Evolutionary conservation across 2,329 filamentous ascomycete species (phyloP).

Genomic region (Ploettnerulaceae sp.): DNA sequence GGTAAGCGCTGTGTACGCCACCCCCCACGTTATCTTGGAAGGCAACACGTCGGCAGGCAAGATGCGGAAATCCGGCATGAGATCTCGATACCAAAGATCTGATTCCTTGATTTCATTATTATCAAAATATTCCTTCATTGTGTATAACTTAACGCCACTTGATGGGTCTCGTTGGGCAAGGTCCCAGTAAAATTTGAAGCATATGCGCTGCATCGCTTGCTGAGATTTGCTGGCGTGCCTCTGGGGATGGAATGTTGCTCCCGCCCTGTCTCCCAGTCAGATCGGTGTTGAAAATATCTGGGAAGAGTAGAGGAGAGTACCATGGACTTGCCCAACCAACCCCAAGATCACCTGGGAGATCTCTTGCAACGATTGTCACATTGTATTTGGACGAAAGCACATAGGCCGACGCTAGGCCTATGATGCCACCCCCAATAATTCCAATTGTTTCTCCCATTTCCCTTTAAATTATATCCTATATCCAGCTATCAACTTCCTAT

Average conservation of each 20-base stretch:
- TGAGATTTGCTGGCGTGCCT: conserved; percentile 7
- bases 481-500: too few species aligned
- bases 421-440: conserved; percentile 27
- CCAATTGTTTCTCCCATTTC: conserved; percentile 17
- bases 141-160: conserved; percentile 24
- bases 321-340: conserved; percentile 29
- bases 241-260: conserved; percentile 29
- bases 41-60: conserved; percentile 18
- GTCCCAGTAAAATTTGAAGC: conserved; percentile 23
- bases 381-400: conserved; percentile 22
- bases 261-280: conserved; percentile 21
- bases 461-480: too few species aligned
- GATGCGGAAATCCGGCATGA: conserved; percentile 23
- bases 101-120: conserved; percentile 13
- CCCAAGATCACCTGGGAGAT: conserved; percentile 26
- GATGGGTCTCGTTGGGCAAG: conserved; percentile 19
- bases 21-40: conserved; percentile 15
- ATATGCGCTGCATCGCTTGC: conserved; percentile 25
- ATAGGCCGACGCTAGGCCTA: conserved; percentile 25
- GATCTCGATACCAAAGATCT: conserved; percentile 21
- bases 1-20: conserved; percentile 23
- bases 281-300: too few species aligned
- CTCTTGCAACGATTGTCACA: conserved; percentile 26
- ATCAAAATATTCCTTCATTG: conserved; percentile 28
- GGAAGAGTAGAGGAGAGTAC: conserved; percentile 9